Conservation (phyloP, 176 grass and related monocot genomes). For the Eremochloa ophiuroides region DNA sequence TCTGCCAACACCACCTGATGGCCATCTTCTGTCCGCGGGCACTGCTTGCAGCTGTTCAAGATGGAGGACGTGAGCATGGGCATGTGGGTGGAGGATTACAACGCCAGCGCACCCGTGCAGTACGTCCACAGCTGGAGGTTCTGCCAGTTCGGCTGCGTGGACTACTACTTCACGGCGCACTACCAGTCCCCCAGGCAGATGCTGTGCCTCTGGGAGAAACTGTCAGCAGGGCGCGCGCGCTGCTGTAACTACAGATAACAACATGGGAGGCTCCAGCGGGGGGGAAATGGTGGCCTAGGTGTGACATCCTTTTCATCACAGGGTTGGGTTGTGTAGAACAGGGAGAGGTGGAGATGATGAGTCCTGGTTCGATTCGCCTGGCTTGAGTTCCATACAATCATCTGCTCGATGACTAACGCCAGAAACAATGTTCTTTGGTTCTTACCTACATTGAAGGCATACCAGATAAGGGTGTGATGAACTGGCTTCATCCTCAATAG, state of each 20-base stretch:
- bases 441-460: neutral
- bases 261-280: too few species aligned
- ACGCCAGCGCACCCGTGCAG: slow-evolving; percentile 39
- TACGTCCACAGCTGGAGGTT: slow-evolving; percentile 93
- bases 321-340: neutral
- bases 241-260: slow-evolving; percentile 89
- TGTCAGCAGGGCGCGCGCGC: slow-evolving; percentile 37
- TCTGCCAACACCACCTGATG: neutral
- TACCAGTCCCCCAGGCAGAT: slow-evolving; percentile 95
- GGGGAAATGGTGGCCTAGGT: neutral
- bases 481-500: slow-evolving; percentile 8
- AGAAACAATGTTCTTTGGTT: neutral
- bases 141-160: slow-evolving; percentile 76
- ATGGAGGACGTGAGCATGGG: slow-evolving; percentile 99
- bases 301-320: neutral
- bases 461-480: neutral
- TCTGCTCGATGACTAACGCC: neutral
- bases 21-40: neutral
- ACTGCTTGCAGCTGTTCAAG: slow-evolving; percentile 69
- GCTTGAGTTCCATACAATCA: neutral
- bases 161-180: slow-evolving; percentile 77
- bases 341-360: neutral
- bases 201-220: slow-evolving; percentile 74
- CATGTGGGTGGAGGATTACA: slow-evolving; percentile 95
- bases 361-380: neutral